phyloP scores from a whole-genome alignment of 2,329 filamentous ascomycete species.

The Tolypocladium inflatum region DNA sequence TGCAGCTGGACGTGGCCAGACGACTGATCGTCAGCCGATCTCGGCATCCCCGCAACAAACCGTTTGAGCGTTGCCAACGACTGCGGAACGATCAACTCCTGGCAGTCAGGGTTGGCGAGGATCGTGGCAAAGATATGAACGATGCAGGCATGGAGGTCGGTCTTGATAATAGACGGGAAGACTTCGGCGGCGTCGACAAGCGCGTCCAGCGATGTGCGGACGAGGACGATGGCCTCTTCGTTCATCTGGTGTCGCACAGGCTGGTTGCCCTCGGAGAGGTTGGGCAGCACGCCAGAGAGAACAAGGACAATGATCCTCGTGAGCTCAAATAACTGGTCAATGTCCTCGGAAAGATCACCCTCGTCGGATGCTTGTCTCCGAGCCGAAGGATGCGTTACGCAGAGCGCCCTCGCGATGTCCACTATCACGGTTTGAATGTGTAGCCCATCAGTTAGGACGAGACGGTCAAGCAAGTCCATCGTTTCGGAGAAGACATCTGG shows the following conservation, averaged over 20 bases:
- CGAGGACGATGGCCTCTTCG: slow-evolving; percentile 75
- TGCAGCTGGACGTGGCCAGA: slow-evolving; percentile 62
- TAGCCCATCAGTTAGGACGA: slow-evolving; percentile 83
- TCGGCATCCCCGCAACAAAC: slow-evolving; percentile 70
- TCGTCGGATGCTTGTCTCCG: slow-evolving; percentile 47
- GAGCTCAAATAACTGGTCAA: slow-evolving; percentile 94
- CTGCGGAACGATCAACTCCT: slow-evolving; percentile 81
- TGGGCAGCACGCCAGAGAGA: slow-evolving; percentile 77
- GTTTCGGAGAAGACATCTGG: slow-evolving; percentile 95
- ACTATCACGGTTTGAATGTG: slow-evolving; percentile 89
- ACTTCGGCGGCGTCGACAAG: slow-evolving; percentile 92
- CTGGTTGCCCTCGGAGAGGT: slow-evolving; percentile 58
- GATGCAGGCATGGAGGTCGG: slow-evolving; percentile 91
- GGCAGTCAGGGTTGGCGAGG: slow-evolving; percentile 73
- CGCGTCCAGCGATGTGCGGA: slow-evolving; percentile 72
- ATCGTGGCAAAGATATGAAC: slow-evolving; percentile 95
- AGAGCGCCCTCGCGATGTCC: slow-evolving; percentile 83
- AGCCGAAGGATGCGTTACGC: slow-evolving; percentile 84
- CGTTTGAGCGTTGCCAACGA: slow-evolving; percentile 85
- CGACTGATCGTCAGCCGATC: slow-evolving; percentile 31
- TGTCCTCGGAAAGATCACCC: slow-evolving; percentile 84
- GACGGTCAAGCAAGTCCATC: slow-evolving; percentile 87
- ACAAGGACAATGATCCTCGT: slow-evolving; percentile 95
- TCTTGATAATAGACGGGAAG: slow-evolving; percentile 93
- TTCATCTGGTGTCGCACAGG: slow-evolving; percentile 68